Conservation (phyloP, 352 stramenopile genomes). For the Lagenidium sp. region DNA sequence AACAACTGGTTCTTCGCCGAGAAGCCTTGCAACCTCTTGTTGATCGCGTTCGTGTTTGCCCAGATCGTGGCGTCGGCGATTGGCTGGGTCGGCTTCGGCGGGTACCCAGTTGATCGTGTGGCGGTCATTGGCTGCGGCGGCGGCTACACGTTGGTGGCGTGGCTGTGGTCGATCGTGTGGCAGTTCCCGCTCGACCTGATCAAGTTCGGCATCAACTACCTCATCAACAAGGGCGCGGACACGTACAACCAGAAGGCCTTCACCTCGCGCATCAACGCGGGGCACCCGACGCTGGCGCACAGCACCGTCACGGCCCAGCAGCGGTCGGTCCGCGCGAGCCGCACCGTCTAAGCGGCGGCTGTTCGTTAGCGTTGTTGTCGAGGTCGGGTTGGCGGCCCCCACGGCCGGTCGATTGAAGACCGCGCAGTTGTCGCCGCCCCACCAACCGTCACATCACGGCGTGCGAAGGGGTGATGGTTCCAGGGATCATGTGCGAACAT, state of each 20-base stretch:
- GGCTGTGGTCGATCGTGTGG: constrained; percentile 62
- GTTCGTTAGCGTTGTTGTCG: background rate
- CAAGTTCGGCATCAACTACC: constrained; percentile 65
- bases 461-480: no score
- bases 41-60: constrained; percentile 61
- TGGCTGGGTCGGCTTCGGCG: constrained; percentile 54
- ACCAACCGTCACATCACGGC: no score
- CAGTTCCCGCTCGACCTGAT: constrained; percentile 68
- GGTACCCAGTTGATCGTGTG: constrained; percentile 58
- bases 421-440: no score
- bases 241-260: constrained; percentile 59
- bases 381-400: background rate
- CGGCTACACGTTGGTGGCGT: constrained; percentile 53
- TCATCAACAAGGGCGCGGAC: constrained; percentile 33
- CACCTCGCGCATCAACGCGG: constrained; percentile 65
- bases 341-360: constrained; percentile 35
- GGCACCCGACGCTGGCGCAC: constrained; percentile 57
- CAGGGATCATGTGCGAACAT: no score
- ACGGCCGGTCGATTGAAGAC: no score
- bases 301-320: constrained; percentile 47
- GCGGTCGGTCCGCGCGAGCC: constrained; percentile 56
- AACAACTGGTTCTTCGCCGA: constrained; percentile 76
- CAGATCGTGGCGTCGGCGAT: constrained; percentile 57
- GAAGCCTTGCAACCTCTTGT: constrained; percentile 48
- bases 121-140: constrained; percentile 55